Evolutionary conservation across 179 eudicot genomes (phyloP).

Genomic region (Silene coronaria): DNA sequence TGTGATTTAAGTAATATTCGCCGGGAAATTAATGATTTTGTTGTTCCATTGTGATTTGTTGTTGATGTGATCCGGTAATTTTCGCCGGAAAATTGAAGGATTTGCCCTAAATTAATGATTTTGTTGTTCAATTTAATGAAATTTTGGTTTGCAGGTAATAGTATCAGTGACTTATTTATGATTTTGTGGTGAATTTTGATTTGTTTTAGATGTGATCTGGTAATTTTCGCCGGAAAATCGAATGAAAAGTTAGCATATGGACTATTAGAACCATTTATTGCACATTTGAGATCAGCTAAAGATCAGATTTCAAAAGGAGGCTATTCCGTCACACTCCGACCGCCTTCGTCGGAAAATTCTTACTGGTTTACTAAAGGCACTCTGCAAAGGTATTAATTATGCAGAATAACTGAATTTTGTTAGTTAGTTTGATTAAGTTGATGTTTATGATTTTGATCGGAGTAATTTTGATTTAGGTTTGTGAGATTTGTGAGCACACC

Average conservation of each 20-base stretch:
- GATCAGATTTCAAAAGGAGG: constrained; percentile 82
- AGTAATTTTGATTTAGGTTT: constrained; percentile 37
- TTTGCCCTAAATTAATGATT: no score
- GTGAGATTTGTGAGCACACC: constrained; percentile 81
- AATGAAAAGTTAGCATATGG: constrained; percentile 79
- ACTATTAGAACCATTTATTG: constrained; percentile 55
- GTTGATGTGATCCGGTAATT: constrained; percentile 70
- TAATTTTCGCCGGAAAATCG: constrained; percentile 55
- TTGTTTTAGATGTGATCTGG: constrained; percentile 62
- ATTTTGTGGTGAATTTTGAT: constrained; percentile 9
- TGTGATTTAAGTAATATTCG: constrained; percentile 68
- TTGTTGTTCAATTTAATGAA: no score
- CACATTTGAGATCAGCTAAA: constrained; percentile 57
- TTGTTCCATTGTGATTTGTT: constrained; percentile 1
- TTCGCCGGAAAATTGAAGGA: constrained; percentile 39
- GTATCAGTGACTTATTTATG: neutral
- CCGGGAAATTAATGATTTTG: constrained; percentile 32
- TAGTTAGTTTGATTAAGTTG: neutral
- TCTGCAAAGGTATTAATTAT: constrained; percentile 44
- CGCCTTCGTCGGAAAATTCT: constrained; percentile 34
- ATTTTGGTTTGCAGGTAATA: no score
- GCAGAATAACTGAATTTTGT: neutral
- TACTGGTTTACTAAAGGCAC: constrained; percentile 80
- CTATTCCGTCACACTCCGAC: constrained; percentile 66
- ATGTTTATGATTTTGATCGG: neutral